Base-by-base conservation (phyloP, 306 rosid species). In the Castanea crenata region DNA sequence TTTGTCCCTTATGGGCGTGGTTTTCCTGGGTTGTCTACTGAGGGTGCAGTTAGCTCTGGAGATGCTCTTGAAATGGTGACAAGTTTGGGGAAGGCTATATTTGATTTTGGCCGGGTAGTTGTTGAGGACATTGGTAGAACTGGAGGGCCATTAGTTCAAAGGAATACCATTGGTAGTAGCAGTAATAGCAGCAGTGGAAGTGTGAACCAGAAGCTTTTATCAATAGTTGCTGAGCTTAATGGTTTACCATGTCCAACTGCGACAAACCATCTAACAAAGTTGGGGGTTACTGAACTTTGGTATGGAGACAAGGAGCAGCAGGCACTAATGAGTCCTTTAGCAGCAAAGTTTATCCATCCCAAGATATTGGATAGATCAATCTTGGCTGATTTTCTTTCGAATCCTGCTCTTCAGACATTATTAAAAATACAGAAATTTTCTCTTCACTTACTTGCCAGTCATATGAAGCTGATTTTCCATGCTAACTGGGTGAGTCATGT, bases 11-110 rank as follows among this genome's bases (percentile, higher is more conserved):
- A 83, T 78, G 71, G 38, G 73, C 85, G 29, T 46, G 76, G 83
- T 80, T 80, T 82, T 79, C 85, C 81, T 73, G 84, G 91, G 72
- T 76, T 69, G 55, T 79, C 93, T 67, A 75, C 87, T 62, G 92
- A 80, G 67, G 87, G 89, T 69, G 86, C 90, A 80, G 80, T 83
- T 70, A 94, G 97, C 86, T 92, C 99, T 51, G 99, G 95, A 74
- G 99, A 94, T 90, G 99, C 99, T 72, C 87, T 94, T 87, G 99
- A 94, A 88, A 88, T 94, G 99, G 64, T 94, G 88, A 83, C 99
- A 79, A 94, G 97, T 90, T 86, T 94, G 86, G 97, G 99, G 63
- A 92, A 86, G 87, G 99, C 97, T 83, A 85, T 94, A 84, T 76
- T 92, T 80, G 97, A 94, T 87, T 90, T 94, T 86, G 97, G 99